Evolutionary conservation across 345 rosid species (phyloP), one percentile per base, ranked within the genome.

Genomic region (Carallia pectinifolia): DNA sequence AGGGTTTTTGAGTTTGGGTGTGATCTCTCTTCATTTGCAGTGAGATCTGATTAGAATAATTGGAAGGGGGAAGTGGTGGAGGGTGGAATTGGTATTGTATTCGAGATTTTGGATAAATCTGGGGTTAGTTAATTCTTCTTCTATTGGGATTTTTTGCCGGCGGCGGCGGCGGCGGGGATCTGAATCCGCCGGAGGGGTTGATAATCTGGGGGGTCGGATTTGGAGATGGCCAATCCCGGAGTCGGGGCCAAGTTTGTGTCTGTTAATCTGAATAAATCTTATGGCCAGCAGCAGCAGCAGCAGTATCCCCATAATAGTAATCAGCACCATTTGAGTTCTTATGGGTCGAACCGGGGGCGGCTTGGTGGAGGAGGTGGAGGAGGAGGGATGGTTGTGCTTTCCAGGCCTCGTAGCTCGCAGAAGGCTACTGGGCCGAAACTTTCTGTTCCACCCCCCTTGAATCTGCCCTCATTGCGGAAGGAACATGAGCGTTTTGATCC

Each of bases 381-480:
- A 44, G 91, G 90, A 73, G 89, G 90, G 75, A 90, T 92, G 99
- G 90, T 86, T 66, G 97, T 92, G 77, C 90, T 92, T 69, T 92
- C 97, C 16, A 81, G 97, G 69, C 96, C 96, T 53, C 89, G 98
- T 53, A 92, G 98, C 83, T 88, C 93, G 13, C 99, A 96, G 67
- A 92, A 96, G 69, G 80, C 72, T 65, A 69, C 86, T 87, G 97
- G 88, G 84, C 81, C 88, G 70, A 95, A 90, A 87, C 85, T 95
- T 81, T 90, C 98, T 66, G 94, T 95, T 77, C 99, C 99, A 79
- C 97, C 96, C 90, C 99, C 99, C 84, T 76, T 96, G 97, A 96
- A 96, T 84, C 81, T 96, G 71, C 99, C 99, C 0, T 92, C 98
- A 0, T 73, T 92, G 82, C 76, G 98, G 66, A 95, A 90, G 72